These are phyloP conservation scores for Pythium phragmitis DNA, from an alignment of 352 stramenopile genomes.

Conservation along the genomic window DNA sequence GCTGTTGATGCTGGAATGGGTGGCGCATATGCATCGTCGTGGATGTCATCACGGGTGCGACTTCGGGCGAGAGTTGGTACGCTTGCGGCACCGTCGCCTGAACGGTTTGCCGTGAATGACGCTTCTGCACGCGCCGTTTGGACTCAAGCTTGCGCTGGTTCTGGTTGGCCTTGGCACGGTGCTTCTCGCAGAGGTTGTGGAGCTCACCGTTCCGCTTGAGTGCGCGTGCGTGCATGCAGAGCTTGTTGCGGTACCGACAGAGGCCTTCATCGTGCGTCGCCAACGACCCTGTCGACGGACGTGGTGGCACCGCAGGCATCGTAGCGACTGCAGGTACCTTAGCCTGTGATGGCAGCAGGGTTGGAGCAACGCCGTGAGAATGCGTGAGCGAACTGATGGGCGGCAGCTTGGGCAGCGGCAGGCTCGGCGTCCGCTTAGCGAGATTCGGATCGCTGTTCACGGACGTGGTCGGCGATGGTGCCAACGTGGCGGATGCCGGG, in stretches of 20 bases:
- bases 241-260: slow-evolving; percentile 50
- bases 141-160: slow-evolving; percentile 83
- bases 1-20: background rate
- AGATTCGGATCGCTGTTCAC: background rate
- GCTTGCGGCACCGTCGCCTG: slow-evolving; percentile 1
- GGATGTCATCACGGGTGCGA: slow-evolving; percentile 1
- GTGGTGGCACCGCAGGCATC: background rate
- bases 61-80: slow-evolving; percentile 19
- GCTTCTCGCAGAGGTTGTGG: slow-evolving; percentile 47
- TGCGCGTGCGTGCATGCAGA: slow-evolving; percentile 37
- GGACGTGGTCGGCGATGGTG: slow-evolving; percentile 1
- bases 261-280: slow-evolving; percentile 17
- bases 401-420: slow-evolving; percentile 24
- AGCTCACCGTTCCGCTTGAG: slow-evolving; percentile 48
- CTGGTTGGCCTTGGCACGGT: slow-evolving; percentile 66
- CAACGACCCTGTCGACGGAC: background rate
- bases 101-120: slow-evolving; percentile 11
- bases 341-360: background rate
- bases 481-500: background rate
- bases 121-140: slow-evolving; percentile 72
- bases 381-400: slow-evolving; percentile 30
- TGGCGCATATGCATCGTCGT: background rate
- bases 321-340: too few relatives aligned
- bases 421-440: background rate
- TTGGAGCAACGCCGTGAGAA: background rate